Base-by-base conservation (phyloP, 257 asterid species). In the Schizonepeta tenuifolia region DNA sequence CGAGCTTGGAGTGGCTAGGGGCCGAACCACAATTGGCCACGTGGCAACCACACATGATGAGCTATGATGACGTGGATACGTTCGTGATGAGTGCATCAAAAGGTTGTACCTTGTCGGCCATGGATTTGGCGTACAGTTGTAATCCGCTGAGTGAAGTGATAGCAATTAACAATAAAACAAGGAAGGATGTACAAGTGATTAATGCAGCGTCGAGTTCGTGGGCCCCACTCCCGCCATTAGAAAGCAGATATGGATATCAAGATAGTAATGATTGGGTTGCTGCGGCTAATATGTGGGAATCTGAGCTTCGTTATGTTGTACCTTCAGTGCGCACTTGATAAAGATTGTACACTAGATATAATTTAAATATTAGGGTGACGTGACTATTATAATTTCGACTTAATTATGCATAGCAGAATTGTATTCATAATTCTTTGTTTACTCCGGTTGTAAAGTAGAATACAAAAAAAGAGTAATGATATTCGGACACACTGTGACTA, bases 261-360 rank as follows among this genome's bases (percentile, higher is more conserved):
- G 92, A 86, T 28, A 82, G 62, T 56, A 59, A 58, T 66, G 74
- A 62, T 59, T 90, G 89, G 95, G 74, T 65, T 46, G 71, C 47
- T 54, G 76, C 83, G 74, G 80, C 71, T 35, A 75, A 47, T 79
- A 67, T 81, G 10, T 88, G 89, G 95, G 96, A 85, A 33, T 85
- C 96, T 62, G 86, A 82, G 79, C 91, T 80, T 61, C 81, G 75
- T 38, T 69, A 44, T 79, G 78, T 82, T 69, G 83, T 84, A 51
- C 83, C 85, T 38, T 85, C 87, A 12, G 85, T 83, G 14, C 76
- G 87, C 13, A 88, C 85, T 21, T 76, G 74, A 76, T 76, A 33
- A 71, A 50, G 47, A 28, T 35, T 11, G 12, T 53, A 22, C 22
- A 7, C 51, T 46, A 55, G 74, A 15, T 14, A 65, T 26, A 12